These are phyloP conservation scores for Neotropicomus parvogracilis DNA, from an alignment of 1,284 basidiomycete genomes.

Conservation along the genomic window DNA sequence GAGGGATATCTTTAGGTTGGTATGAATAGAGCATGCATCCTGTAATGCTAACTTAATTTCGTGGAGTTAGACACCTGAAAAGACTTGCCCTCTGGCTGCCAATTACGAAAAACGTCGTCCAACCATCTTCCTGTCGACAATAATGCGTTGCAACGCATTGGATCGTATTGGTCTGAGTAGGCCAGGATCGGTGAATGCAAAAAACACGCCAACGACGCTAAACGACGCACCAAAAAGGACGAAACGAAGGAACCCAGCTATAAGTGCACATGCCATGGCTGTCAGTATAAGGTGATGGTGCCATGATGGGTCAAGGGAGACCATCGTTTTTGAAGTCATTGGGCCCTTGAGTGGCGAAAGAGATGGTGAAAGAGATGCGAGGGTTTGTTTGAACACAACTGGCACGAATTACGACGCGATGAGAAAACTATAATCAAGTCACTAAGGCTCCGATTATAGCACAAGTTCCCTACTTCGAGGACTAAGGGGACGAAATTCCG, in stretches of 20 bases:
- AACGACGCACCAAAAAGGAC: constrained; percentile 46
- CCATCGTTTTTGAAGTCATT: constrained; percentile 25
- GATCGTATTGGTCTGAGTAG: constrained; percentile 62
- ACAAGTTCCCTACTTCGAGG: no score
- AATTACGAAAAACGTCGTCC: constrained; percentile 61
- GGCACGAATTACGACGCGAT: no score
- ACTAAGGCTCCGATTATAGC: no score
- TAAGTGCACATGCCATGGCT: constrained; percentile 37
- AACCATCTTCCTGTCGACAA: constrained; percentile 77
- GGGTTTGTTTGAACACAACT: constrained; percentile 1
- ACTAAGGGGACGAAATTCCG: no score
- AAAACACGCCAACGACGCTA: background rate
- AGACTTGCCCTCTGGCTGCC: constrained; percentile 79
- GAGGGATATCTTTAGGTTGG: constrained; percentile 47
- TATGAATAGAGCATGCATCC: constrained; percentile 76
- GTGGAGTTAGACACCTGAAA: background rate
- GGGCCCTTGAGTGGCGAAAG: background rate
- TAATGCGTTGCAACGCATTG: constrained; percentile 68
- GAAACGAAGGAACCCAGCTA: constrained; percentile 45
- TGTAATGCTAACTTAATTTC: constrained; percentile 30
- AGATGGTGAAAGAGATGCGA: background rate
- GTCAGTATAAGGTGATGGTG: constrained; percentile 48
- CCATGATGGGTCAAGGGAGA: constrained; percentile 51
- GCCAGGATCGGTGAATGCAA: background rate
- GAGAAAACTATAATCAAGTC: no score